These are phyloP conservation scores for Tylopilus felleus DNA, from an alignment of 768 basidiomycete genomes.

Conservation along the genomic window DNA sequence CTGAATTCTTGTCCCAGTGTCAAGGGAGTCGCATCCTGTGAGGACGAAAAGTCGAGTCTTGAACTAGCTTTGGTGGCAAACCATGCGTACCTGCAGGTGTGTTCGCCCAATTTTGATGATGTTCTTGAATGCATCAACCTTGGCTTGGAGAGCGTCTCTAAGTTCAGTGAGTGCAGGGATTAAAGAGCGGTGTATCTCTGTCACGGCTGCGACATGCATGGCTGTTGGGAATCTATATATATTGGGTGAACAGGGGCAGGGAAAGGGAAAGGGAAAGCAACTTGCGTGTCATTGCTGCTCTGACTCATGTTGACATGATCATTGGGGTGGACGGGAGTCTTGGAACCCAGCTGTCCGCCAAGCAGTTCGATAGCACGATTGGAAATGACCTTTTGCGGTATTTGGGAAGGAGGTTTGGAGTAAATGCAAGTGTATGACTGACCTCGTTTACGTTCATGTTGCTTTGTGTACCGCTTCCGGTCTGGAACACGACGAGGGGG, in stretches of 20 bases:
- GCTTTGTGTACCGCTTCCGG: slow-evolving; percentile 96
- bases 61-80: not conserved
- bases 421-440: not conserved
- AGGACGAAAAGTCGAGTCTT: not conserved
- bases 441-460: slow-evolving; percentile 99
- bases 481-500: slow-evolving; percentile 98
- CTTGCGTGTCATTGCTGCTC: slow-evolving; percentile 96
- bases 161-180: slow-evolving; percentile 85
- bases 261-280: slow-evolving; percentile 6
- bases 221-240: slow-evolving; percentile 87
- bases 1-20: slow-evolving; percentile 99
- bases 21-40: slow-evolving; percentile 91
- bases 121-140: slow-evolving; percentile 77
- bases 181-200: slow-evolving; percentile 74
- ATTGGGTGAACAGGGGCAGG: not conserved
- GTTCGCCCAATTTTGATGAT: slow-evolving; percentile 99
- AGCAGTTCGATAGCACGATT: slow-evolving; percentile 97
- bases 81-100: slow-evolving; percentile 68
- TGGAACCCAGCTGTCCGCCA: slow-evolving; percentile 92
- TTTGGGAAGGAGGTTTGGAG: not conserved
- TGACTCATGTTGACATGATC: slow-evolving; percentile 99
- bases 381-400: slow-evolving; percentile 73
- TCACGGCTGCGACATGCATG: slow-evolving; percentile 97
- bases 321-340: slow-evolving; percentile 97
- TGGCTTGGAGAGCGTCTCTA: slow-evolving; percentile 77